A percentile compares a stretch with the other conserved stretches of the same genome.
phyloP scores from a whole-genome alignment of 108 stramenopile species.

The Asterionellopsis glacialis region DNA sequence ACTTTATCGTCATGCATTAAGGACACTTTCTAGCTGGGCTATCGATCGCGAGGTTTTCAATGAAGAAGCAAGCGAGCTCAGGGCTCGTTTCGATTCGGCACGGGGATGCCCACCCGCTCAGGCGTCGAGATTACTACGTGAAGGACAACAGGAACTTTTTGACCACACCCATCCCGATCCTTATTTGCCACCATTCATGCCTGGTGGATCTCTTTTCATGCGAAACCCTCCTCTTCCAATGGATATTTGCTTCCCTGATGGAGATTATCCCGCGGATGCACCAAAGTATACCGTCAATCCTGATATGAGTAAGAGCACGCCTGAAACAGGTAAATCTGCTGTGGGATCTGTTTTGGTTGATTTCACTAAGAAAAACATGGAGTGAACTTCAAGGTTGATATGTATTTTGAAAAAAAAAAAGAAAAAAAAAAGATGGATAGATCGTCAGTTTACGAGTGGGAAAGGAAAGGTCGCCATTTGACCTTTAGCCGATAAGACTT shows the following conservation, averaged over 20 bases:
- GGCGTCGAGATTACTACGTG: constrained; percentile 67
- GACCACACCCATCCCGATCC: constrained; percentile 85
- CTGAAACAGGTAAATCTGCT: constrained; percentile 71
- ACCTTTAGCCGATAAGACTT: too few relatives aligned
- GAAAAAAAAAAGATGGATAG: too few relatives aligned
- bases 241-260: constrained; percentile 91
- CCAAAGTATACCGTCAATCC: constrained; percentile 78
- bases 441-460: too few relatives aligned
- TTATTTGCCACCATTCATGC: constrained; percentile 92
- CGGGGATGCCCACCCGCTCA: constrained; percentile 58
- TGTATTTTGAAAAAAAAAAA: too few relatives aligned
- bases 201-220: constrained; percentile 97
- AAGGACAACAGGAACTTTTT: constrained; percentile 74
- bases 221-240: constrained; percentile 93
- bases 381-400: constrained; percentile 45
- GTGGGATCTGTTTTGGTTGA: constrained; percentile 83
- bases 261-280: constrained; percentile 78
- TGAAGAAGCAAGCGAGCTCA: constrained; percentile 74
- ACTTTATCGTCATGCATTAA: constrained; percentile 77
- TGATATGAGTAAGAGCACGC: constrained; percentile 75
- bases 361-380: constrained; percentile 91
- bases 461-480: too few relatives aligned
- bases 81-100: constrained; percentile 79
- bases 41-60: constrained; percentile 88
- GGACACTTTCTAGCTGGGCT: constrained; percentile 76